phyloP scores from a whole-genome alignment of 1,139 yeast species.

The Candida dubliniensis region DNA sequence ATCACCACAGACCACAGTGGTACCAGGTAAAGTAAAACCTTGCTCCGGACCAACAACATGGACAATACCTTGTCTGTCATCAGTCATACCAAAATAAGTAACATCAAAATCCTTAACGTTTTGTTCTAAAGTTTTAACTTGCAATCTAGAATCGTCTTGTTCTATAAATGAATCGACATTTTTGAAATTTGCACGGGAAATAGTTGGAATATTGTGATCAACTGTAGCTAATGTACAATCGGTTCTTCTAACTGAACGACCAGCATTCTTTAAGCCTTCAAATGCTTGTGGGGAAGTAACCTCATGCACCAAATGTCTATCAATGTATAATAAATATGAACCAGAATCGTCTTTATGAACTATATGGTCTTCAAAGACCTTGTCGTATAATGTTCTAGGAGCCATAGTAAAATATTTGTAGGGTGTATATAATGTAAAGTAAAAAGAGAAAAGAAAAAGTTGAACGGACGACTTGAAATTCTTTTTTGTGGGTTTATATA shows the following conservation, averaged over 20 bases:
- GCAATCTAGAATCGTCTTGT: conserved; percentile 88
- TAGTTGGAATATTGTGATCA: conserved; percentile 96
- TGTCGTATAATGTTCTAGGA: conserved; percentile 85
- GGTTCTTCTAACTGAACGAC: conserved; percentile 82
- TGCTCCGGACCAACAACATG: conserved; percentile 99
- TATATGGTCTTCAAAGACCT: conserved; percentile 91
- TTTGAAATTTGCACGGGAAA: conserved; percentile 73
- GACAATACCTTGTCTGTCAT: conserved; percentile 93
- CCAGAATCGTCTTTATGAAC: conserved; percentile 89
- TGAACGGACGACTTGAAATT: neutral
- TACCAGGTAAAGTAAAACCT: conserved; percentile 97
- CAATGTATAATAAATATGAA: conserved; percentile 83
- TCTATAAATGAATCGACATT: conserved; percentile 78
- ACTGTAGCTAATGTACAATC: conserved; percentile 98
- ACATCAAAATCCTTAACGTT: conserved; percentile 88
- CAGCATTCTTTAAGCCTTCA: conserved; percentile 88
- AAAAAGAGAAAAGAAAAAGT: neutral
- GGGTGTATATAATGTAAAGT: neutral
- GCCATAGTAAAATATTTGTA: conserved; percentile 13
- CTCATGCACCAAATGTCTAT: conserved; percentile 96
- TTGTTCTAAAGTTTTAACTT: conserved; percentile 87
- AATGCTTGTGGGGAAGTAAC: conserved; percentile 99
- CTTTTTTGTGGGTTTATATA: neutral
- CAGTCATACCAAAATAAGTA: conserved; percentile 92
- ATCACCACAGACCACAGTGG: conserved; percentile 98